Conservation (phyloP, 192 early-diverging fungal species). For the Coemansia guatemalensis region DNA sequence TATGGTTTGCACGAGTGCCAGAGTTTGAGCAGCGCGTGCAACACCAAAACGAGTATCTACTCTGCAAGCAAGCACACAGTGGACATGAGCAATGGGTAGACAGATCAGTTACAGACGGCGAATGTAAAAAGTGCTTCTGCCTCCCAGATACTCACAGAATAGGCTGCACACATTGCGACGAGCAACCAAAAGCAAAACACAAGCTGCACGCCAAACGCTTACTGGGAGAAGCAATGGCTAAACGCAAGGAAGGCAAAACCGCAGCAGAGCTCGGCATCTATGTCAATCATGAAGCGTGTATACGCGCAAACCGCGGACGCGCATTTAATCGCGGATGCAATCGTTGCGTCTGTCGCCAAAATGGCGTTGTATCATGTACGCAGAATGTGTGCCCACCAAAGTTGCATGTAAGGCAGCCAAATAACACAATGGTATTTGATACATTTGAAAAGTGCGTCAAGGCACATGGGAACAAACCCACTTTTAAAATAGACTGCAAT, state of each 20-base stretch:
- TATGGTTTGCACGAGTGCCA: constrained; percentile 35
- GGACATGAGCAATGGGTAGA: constrained; percentile 26
- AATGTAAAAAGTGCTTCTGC: constrained; percentile 38
- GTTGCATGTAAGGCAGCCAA: neutral
- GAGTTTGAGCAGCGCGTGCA: constrained; percentile 1
- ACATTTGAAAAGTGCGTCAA: neutral
- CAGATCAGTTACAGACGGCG: neutral
- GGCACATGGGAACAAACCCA: constrained; percentile 2
- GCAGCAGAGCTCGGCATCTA: constrained; percentile 6
- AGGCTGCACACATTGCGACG: constrained; percentile 19
- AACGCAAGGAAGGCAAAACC: constrained; percentile 1
- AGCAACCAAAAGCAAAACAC: neutral
- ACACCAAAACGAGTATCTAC: constrained; percentile 26
- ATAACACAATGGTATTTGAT: neutral
- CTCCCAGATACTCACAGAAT: constrained; percentile 35
- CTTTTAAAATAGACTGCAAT: constrained; percentile 18
- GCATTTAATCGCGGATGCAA: constrained; percentile 9
- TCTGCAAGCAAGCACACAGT: constrained; percentile 43
- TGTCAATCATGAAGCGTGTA: constrained; percentile 41
- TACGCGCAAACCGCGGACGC: constrained; percentile 23
- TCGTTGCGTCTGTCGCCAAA: constrained; percentile 29
- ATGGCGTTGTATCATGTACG: constrained; percentile 22
- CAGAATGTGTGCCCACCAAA: neutral
- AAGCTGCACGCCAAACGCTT: neutral
- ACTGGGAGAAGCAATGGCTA: neutral